These are phyloP conservation scores for Fusarium domesticum DNA, from an alignment of 2,329 filamentous ascomycete genomes.

Conservation along the genomic window DNA sequence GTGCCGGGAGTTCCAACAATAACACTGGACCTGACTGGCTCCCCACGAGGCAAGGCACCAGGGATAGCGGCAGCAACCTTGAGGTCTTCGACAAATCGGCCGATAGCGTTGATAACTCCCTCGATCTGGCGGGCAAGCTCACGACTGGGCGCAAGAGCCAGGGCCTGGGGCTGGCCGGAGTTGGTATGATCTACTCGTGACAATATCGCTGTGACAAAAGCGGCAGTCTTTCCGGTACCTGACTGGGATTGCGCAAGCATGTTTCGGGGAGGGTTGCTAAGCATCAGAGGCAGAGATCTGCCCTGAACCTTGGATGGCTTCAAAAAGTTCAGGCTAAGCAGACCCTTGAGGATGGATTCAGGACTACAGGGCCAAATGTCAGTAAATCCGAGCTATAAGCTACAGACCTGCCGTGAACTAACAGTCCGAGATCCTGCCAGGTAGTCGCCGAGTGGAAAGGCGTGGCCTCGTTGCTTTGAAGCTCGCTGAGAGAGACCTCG, in stretches of 20 bases:
- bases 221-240: slow-evolving; percentile 95
- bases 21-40: slow-evolving; percentile 70
- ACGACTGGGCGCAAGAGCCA: slow-evolving; percentile 87
- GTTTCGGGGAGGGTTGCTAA: slow-evolving; percentile 82
- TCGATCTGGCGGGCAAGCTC: slow-evolving; percentile 95
- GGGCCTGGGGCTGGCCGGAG: slow-evolving; percentile 71
- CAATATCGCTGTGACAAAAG: slow-evolving; percentile 89
- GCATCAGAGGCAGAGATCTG: slow-evolving; percentile 83
- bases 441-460: slow-evolving; percentile 80
- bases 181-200: slow-evolving; percentile 75
- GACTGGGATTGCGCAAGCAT: slow-evolving; percentile 99
- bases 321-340: slow-evolving; percentile 79
- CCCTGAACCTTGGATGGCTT: slow-evolving; percentile 99
- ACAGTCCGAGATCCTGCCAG: slow-evolving; percentile 87
- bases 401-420: slow-evolving; percentile 20
- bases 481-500: slow-evolving; percentile 85
- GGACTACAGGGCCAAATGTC: slow-evolving; percentile 26
- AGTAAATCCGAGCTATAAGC: slow-evolving; percentile 4
- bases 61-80: slow-evolving; percentile 80
- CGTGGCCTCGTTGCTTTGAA: slow-evolving; percentile 81
- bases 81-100: slow-evolving; percentile 74
- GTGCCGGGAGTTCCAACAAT: slow-evolving; percentile 94
- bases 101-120: slow-evolving; percentile 78
- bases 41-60: slow-evolving; percentile 65
- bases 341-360: slow-evolving; percentile 67